Base-by-base conservation (phyloP, 768 basidiomycete genomes). In the Pleurotus djamor region DNA sequence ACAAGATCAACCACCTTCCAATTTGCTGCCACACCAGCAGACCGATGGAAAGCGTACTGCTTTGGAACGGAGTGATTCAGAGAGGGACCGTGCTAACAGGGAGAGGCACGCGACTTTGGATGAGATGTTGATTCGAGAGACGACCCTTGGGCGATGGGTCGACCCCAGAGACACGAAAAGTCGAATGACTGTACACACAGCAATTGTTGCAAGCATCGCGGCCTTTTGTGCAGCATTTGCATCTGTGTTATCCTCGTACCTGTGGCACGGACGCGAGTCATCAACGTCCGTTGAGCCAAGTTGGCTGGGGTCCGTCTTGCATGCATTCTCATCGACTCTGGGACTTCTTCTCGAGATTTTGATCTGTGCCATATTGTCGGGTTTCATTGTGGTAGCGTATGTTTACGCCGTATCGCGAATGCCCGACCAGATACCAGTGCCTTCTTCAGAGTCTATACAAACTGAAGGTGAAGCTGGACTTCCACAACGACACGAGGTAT, bases 111-210 rank as follows among this genome's bases (percentile, higher is more conserved):
- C 58, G 3, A 65, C 62, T 6, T 69, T 78, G 58, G 72, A 71
- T 21, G 60, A 64, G 5, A 58, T 73, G 2, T 51, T 79, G 3
- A 58, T 65, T 32, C 68, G 74, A 13, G 66, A 71, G 45, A 66
- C 70, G 44, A 60, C 67, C 41, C 61, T 68, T 41, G 69, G 66
- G 34, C 71, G 74, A 69, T 76, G 76, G 75, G 65, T 66, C 16
- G 67, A 76, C 49, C 71, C 69, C 2, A 64, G 64, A 14, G 71
- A 71, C 10, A 68, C 74, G 32, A 64, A 68, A 57, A 67, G 71
- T 28, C 68, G 63, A 14, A 67, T 68, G 32, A 70, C 65, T 54
- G 65, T 74, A 2, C 69, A 74, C 21, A 69, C 66, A 2, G 71
- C 73, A 5, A 51, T 70, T 8, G 64, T 78, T 14, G 71, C 74